These are phyloP conservation scores for Sugiyamaella lignohabitans DNA, from an alignment of 805 yeast genomes.

Conservation along the genomic window DNA sequence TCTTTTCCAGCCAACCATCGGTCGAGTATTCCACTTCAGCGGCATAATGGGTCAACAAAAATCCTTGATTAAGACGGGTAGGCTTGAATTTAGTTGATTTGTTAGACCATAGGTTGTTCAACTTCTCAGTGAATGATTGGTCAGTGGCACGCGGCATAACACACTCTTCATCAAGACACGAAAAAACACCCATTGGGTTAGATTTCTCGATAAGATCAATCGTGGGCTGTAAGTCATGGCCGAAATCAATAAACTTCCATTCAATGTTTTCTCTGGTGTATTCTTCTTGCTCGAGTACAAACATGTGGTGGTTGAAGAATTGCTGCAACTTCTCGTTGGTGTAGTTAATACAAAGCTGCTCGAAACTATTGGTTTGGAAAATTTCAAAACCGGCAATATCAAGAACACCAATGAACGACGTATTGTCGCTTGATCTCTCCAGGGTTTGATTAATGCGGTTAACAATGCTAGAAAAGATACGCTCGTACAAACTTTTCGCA, in stretches of 20 bases:
- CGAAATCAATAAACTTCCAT: conserved; percentile 92
- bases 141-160: conserved; percentile 89
- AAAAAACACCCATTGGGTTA: conserved; percentile 72
- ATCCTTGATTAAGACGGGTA: conserved; percentile 69
- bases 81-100: conserved; percentile 56
- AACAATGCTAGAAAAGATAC: conserved; percentile 71
- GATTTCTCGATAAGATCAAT: conserved; percentile 81
- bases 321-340: conserved; percentile 80
- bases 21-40: conserved; percentile 92
- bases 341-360: conserved; percentile 86
- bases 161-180: conserved; percentile 89
- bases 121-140: conserved; percentile 70
- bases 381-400: conserved; percentile 98
- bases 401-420: conserved; percentile 68
- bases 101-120: conserved; percentile 57
- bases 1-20: conserved; percentile 90
- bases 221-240: conserved; percentile 89
- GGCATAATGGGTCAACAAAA: conserved; percentile 86
- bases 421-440: conserved; percentile 35
- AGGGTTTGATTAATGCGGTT: conserved; percentile 66
- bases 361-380: conserved; percentile 91
- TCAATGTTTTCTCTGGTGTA: conserved; percentile 88
- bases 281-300: conserved; percentile 96
- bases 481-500: conserved; percentile 80
- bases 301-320: conserved; percentile 90